Evolutionary conservation across 768 basidiomycete genomes (phyloP), one percentile per base, ranked within the genome.

Genomic region (Rhodotorula sphaerocarpa): DNA sequence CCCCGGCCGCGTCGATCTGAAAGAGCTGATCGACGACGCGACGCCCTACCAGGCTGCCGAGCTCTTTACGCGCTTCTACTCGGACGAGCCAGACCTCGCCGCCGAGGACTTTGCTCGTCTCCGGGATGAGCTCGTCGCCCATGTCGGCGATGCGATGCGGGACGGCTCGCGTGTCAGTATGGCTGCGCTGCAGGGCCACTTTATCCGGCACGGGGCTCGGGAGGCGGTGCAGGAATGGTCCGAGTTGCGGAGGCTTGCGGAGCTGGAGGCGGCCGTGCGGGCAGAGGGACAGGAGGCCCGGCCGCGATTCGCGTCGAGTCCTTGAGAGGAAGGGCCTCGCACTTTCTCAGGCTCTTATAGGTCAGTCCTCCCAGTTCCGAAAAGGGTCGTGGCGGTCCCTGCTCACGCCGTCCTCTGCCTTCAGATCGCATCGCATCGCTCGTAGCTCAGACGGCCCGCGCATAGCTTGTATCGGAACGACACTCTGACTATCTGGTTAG

Each of bases 171-270:
- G 82, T 45, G 80, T 95, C 61, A 96, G 91, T 73, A 99, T 99
- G 95, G 95, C 95, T 39, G 84, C 87, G 42, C 78, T 99, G 63
- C 95, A 99, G 72, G 95, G 95, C 25, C 81, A 87, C 39, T 97
- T 99, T 76, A 99, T 99, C 70, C 82, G 87, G 61, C 83, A 82
- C 71, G 54, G 51, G 16, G 57, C 70, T 25, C 46, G 42, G 44
- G 67, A 70, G 15, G 75, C 75, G n/a, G 70, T 68, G 14, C 69
- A 72, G 30, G 70, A 67, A 39, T 71, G 71, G 58, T 59, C 45
- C 5, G 69, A 70, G 34, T 59, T 76, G 27, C 51, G 61, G 33
- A 46, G 67, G 33, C 56, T 54, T 48, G 63, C 56, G 21, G 51
- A 55, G 59, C 52, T 61, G 52, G 67, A 68, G 46, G 30, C 23